A percentile compares a stretch with the other conserved stretches of the same genome.
Conservation (phyloP, 2,329 filamentous ascomycete species). For the Aspergillus sp. region DNA sequence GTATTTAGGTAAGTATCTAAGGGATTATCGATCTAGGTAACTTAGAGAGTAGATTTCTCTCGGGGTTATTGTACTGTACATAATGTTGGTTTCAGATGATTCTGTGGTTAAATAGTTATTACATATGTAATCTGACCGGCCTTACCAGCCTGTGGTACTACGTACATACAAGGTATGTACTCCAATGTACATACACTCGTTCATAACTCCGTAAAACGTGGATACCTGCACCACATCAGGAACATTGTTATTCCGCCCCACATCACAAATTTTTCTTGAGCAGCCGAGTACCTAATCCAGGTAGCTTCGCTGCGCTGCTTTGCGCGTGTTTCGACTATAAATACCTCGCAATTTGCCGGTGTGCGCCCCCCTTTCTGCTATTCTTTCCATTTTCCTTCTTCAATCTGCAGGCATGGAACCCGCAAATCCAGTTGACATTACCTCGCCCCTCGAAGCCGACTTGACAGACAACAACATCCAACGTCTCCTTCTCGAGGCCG, state of each 20-base stretch:
- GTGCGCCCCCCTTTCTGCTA: not conserved
- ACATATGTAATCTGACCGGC: too few species aligned
- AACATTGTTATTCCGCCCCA: constrained; percentile 1
- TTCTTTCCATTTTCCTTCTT: not conserved
- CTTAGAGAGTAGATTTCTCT: too few species aligned
- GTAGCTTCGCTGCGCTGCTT: not conserved
- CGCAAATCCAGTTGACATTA: not conserved
- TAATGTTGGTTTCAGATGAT: too few species aligned
- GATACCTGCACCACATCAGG: not conserved
- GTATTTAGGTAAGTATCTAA: too few species aligned
- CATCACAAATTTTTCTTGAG: constrained; percentile 5
- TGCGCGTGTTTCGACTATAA: not conserved
- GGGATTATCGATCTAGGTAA: too few species aligned
- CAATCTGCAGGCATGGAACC: not conserved
- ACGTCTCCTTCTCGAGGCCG: constrained; percentile 63
- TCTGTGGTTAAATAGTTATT: too few species aligned
- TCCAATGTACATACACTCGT: too few species aligned
- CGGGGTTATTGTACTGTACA: too few species aligned
- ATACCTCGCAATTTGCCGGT: not conserved
- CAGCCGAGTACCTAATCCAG: not conserved
- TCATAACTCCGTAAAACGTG: too few species aligned
- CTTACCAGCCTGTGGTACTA: too few species aligned
- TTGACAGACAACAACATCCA: constrained; percentile 65
- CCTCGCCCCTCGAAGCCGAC: constrained; percentile 23
- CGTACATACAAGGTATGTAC: too few species aligned